These are phyloP conservation scores for Sporisorium scitamineum DNA, from an alignment of 1,284 basidiomycete species.

Conservation along the genomic window DNA sequence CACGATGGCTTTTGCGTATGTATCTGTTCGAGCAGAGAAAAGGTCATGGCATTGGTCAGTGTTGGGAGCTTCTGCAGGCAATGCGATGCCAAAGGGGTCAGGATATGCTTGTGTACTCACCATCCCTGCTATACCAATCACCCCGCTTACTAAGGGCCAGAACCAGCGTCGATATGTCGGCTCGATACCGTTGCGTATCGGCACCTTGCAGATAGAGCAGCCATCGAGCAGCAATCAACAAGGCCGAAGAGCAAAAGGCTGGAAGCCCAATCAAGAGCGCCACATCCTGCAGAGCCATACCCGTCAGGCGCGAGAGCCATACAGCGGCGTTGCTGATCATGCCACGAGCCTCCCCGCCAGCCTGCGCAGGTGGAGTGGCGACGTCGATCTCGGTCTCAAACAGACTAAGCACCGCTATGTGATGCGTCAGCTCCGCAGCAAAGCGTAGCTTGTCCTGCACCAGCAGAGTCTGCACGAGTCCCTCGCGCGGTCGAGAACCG, in stretches of 20 bases:
- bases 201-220: constrained; percentile 23
- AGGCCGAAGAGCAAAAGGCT: constrained; percentile 21
- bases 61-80: neutral
- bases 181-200: constrained; percentile 10
- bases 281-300: constrained; percentile 14
- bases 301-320: constrained; percentile 36
- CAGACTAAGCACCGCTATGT: constrained; percentile 26
- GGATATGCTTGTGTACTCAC: constrained; percentile 12
- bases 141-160: constrained; percentile 15
- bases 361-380: neutral
- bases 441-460: constrained; percentile 28
- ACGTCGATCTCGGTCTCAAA: constrained; percentile 28
- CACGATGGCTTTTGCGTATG: constrained; percentile 21
- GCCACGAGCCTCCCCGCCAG: constrained; percentile 8
- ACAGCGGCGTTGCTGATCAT: constrained; percentile 32
- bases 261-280: constrained; percentile 15
- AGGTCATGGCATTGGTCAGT: neutral
- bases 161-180: constrained; percentile 23
- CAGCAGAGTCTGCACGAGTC: constrained; percentile 5
- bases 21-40: no score
- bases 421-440: constrained; percentile 33
- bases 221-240: constrained; percentile 34
- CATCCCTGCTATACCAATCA: constrained; percentile 13
- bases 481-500: constrained; percentile 11
- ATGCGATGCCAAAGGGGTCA: neutral